Evolutionary conservation across 257 asterid genomes (phyloP).

Genomic region (Nicotiana paniculata): DNA sequence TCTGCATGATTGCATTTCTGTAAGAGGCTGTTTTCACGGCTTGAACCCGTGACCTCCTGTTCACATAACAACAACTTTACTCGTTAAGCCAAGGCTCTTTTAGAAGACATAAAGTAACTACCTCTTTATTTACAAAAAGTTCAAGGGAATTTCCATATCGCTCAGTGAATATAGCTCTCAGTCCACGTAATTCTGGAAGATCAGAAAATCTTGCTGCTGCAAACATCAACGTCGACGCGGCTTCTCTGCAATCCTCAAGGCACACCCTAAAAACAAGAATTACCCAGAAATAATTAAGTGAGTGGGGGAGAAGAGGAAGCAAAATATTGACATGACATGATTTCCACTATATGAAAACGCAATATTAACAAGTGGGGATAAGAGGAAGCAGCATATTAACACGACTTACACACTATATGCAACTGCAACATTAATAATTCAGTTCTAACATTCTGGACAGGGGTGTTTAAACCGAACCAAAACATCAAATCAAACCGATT

Average conservation of each 20-base stretch:
- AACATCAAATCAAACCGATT: no score
- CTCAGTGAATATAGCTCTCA: conserved; percentile 53
- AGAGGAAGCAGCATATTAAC: background rate
- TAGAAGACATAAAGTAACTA: background rate
- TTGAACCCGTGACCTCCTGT: no score
- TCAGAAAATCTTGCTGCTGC: conserved; percentile 92
- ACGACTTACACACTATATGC: background rate
- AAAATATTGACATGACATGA: background rate
- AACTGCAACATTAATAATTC: background rate
- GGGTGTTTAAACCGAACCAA: no score
- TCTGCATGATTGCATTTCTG: no score
- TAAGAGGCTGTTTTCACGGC: no score
- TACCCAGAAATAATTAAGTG: background rate
- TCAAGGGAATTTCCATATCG: conserved; percentile 62
- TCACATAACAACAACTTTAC: no score
- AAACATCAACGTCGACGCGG: conserved; percentile 64
- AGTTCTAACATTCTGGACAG: background rate
- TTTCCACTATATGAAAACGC: background rate
- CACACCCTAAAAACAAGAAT: conserved; percentile 47
- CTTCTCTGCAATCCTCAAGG: conserved; percentile 83
- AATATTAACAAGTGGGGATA: background rate
- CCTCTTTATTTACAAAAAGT: conserved; percentile 53
- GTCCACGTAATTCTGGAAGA: conserved; percentile 75
- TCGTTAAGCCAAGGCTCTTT: no score
- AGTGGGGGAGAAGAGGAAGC: background rate